phyloP scores from a whole-genome alignment of 2,329 filamentous ascomycete genomes.

The Penicillium sp. region DNA sequence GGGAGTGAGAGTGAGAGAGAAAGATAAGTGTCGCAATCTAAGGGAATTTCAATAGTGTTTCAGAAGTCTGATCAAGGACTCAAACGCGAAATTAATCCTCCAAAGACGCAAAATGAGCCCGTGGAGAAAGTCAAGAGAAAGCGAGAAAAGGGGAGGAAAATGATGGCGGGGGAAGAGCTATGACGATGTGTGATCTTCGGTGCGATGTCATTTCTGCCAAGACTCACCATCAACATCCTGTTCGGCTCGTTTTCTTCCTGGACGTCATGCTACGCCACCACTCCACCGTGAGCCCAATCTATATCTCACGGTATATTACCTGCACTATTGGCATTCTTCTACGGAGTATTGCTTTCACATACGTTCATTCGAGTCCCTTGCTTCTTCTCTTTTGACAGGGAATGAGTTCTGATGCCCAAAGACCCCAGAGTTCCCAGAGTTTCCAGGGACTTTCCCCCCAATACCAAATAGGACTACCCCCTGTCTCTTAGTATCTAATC shows the following conservation, averaged over 20 bases:
- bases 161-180: conserved; percentile 10
- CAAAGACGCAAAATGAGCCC: background rate
- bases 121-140: background rate
- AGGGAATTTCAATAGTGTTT: conserved; percentile 5
- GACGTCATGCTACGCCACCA: conserved; percentile 19
- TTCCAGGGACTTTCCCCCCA: background rate
- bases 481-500: background rate
- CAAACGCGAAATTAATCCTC: background rate
- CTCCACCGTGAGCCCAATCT: conserved; percentile 5
- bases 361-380: too few species aligned
- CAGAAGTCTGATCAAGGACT: background rate
- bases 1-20: conserved; percentile 3
- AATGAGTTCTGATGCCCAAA: background rate
- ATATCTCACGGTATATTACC: background rate
- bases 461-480: background rate
- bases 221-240: background rate
- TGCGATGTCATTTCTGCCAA: conserved; percentile 15
- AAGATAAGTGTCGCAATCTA: background rate
- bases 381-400: background rate
- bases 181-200: conserved; percentile 6
- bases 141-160: conserved; percentile 7
- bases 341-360: too few species aligned
- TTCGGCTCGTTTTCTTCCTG: conserved; percentile 2
- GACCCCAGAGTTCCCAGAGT: too few species aligned
- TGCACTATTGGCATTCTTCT: background rate